A percentile compares a stretch with the other conserved stretches of the same genome.
phyloP scores from a whole-genome alignment of 2,329 filamentous ascomycete species.

The Hymenoscyphus scutula region DNA sequence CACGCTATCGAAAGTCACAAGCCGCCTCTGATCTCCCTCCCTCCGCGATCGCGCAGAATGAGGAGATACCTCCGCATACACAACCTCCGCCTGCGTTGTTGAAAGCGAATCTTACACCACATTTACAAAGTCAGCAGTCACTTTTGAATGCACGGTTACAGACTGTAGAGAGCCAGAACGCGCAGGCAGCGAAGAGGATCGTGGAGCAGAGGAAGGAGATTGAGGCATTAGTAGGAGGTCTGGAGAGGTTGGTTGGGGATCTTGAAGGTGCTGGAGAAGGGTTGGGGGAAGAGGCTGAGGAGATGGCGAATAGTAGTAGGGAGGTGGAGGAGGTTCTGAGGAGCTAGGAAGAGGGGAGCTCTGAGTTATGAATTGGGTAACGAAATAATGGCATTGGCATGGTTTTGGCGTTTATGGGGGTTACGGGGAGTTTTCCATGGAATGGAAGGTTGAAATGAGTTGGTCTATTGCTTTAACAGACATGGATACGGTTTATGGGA shows the following conservation, averaged over 20 bases:
- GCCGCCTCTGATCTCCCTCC: neutral
- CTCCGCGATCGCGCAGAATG: neutral
- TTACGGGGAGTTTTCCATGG: neutral
- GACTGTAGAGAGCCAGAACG: conserved; percentile 56
- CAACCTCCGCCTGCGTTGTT: conserved; percentile 53
- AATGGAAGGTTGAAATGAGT: neutral
- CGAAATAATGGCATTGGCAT: neutral
- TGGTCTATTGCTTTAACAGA: neutral
- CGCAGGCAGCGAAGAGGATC: conserved; percentile 50
- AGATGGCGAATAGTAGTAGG: conserved; percentile 20
- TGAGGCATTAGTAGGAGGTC: conserved; percentile 46
- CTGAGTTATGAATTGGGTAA: neutral
- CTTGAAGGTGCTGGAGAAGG: conserved; percentile 46
- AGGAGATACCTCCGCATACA: conserved; percentile 46
- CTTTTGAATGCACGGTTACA: conserved; percentile 57
- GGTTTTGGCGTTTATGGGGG: neutral
- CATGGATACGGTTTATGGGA: neutral
- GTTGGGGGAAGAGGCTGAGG: conserved; percentile 22
- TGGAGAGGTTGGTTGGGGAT: conserved; percentile 54
- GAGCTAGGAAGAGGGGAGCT: neutral
- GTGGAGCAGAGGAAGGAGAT: conserved; percentile 55
- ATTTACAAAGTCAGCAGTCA: conserved; percentile 45
- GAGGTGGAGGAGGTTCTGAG: conserved; percentile 21
- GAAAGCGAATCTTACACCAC: conserved; percentile 53
- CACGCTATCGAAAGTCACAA: conserved; percentile 38